These are phyloP conservation scores for Aaosphaeria arxii DNA, from an alignment of 2,329 filamentous ascomycete genomes.

Conservation along the genomic window DNA sequence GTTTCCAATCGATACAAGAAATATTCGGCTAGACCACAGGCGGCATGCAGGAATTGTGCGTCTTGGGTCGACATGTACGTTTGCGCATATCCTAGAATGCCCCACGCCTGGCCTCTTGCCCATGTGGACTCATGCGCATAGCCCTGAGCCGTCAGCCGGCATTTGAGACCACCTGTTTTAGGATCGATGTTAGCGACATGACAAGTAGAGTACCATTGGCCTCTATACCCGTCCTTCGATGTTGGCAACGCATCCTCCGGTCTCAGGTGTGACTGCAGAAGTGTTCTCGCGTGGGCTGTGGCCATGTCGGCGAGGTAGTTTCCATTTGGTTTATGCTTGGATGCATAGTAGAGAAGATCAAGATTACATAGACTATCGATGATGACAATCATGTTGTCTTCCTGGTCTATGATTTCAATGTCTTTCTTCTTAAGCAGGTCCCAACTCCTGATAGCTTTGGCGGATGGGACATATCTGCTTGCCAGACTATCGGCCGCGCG, in stretches of 20 bases:
- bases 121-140: constrained; percentile 41
- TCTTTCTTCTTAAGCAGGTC: constrained; percentile 40
- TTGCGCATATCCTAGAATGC: constrained; percentile 43
- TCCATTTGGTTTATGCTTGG: background rate
- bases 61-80: constrained; percentile 42
- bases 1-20: constrained; percentile 40
- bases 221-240: constrained; percentile 9
- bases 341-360: background rate
- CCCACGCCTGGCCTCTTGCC: constrained; percentile 47
- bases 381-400: background rate
- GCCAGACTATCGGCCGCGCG: background rate
- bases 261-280: background rate
- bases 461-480: background rate
- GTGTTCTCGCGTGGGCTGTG: background rate
- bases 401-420: constrained; percentile 33
- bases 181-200: constrained; percentile 46
- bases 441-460: background rate
- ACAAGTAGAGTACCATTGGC: constrained; percentile 28
- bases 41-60: constrained; percentile 38
- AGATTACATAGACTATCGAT: constrained; percentile 1
- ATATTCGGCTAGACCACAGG: constrained; percentile 42
- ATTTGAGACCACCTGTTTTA: constrained; percentile 30
- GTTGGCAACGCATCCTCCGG: background rate
- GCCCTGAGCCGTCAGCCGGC: constrained; percentile 44
- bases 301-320: background rate